A percentile compares a stretch with the other conserved stretches of the same genome.
These are phyloP conservation scores for Phytophthora fragariaefolia DNA, from an alignment of 352 stramenopile genomes.

Conservation along the genomic window DNA sequence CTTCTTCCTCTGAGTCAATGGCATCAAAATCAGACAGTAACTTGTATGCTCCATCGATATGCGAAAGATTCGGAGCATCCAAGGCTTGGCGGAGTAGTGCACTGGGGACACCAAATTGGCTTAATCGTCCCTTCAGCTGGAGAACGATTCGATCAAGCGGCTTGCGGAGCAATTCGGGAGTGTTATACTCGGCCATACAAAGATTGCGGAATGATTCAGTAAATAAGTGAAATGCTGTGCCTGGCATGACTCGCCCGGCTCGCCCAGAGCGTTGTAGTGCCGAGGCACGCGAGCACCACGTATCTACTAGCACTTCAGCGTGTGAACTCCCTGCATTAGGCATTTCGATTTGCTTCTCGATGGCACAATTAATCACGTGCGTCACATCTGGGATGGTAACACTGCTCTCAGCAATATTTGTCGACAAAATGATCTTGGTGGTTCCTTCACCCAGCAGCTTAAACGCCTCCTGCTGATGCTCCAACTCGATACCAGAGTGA, in stretches of 20 bases:
- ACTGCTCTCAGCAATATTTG: slow-evolving; percentile 97
- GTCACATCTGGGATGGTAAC: slow-evolving; percentile 96
- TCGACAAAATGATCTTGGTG: slow-evolving; percentile 95
- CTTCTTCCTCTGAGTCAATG: slow-evolving; percentile 66
- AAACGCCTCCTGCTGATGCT: slow-evolving; percentile 80
- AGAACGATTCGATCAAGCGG: slow-evolving; percentile 83
- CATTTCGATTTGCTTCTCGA: slow-evolving; percentile 90
- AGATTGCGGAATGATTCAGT: slow-evolving; percentile 62
- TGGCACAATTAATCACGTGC: slow-evolving; percentile 86
- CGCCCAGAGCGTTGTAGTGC: slow-evolving; percentile 86
- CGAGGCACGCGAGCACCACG: slow-evolving; percentile 95
- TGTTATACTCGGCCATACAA: slow-evolving; percentile 86
- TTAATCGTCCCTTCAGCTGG: slow-evolving; percentile 76
- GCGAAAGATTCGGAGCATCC: slow-evolving; percentile 66
- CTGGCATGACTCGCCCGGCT: slow-evolving; percentile 93
- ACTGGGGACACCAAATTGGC: slow-evolving; percentile 76
- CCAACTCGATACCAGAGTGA: slow-evolving; percentile 76
- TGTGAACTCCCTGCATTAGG: slow-evolving; percentile 69
- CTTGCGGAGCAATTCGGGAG: slow-evolving; percentile 82
- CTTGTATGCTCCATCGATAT: slow-evolving; percentile 84
- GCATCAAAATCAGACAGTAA: slow-evolving; percentile 71
- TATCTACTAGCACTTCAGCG: slow-evolving; percentile 75
- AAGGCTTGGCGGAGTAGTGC: slow-evolving; percentile 70
- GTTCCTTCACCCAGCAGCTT: slow-evolving; percentile 47
- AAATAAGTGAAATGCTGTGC: slow-evolving; percentile 93